phyloP scores from a whole-genome alignment of 345 rosid genomes.

The Nephelium lappaceum region DNA sequence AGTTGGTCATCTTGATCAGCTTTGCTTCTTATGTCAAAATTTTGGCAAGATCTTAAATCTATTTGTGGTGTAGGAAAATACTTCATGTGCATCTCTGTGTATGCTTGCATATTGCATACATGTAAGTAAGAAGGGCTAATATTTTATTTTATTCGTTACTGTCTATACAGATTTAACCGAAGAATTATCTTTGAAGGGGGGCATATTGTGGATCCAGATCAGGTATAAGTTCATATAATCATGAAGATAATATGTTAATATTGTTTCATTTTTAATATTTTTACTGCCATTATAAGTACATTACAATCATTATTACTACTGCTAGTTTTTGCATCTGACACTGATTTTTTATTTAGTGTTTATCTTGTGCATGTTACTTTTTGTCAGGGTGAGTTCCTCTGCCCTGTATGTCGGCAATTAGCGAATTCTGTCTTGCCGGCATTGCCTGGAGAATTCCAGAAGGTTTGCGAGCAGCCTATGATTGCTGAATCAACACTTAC shows the following conservation, averaged over 20 bases:
- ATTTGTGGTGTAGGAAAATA: background rate
- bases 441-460: slow-evolving; percentile 47
- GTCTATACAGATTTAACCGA: slow-evolving; percentile 53
- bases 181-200: slow-evolving; percentile 88
- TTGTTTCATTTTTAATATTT: background rate
- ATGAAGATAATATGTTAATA: background rate
- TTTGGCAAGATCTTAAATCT: background rate
- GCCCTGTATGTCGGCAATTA: slow-evolving; percentile 91
- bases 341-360: background rate
- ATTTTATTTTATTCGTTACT: background rate
- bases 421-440: slow-evolving; percentile 86
- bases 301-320: background rate
- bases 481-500: slow-evolving; percentile 25
- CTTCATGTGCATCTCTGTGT: background rate
- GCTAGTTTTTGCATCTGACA: background rate
- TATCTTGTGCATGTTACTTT: slow-evolving; percentile 24
- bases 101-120: background rate
- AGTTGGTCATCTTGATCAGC: slow-evolving; percentile 11
- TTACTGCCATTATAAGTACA: background rate
- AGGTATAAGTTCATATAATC: slow-evolving; percentile 46
- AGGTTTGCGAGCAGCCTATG: slow-evolving; percentile 52
- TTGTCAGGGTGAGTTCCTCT: slow-evolving; percentile 91
- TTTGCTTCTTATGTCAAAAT: background rate
- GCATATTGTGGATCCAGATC: slow-evolving; percentile 75
- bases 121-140: slow-evolving; percentile 12